phyloP scores from a whole-genome alignment of 2,329 filamentous ascomycete genomes.

The Penicillium rolfsii region DNA sequence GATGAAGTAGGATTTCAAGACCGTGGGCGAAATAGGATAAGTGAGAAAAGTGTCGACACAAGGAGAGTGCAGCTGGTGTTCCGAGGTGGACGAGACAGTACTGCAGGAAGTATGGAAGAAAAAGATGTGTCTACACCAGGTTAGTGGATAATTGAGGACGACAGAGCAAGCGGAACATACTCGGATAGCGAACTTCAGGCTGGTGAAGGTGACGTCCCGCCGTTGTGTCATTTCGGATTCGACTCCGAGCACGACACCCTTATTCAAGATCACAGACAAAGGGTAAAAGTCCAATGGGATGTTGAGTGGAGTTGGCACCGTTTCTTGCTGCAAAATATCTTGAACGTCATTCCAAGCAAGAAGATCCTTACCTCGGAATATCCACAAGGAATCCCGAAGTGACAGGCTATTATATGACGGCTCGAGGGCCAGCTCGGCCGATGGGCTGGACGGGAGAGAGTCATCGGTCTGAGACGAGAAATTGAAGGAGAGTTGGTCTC shows the following conservation, averaged over 20 bases:
- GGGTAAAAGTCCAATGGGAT: slow-evolving; percentile 95
- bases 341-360: slow-evolving; percentile 88
- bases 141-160: slow-evolving; percentile 14
- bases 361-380: slow-evolving; percentile 85
- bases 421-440: slow-evolving; percentile 50
- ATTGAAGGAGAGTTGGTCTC: slow-evolving; percentile 69
- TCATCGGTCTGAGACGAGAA: slow-evolving; percentile 54
- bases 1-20: slow-evolving; percentile 86
- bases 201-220: slow-evolving; percentile 86
- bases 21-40: slow-evolving; percentile 92
- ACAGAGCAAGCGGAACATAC: slow-evolving; percentile 55
- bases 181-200: slow-evolving; percentile 83
- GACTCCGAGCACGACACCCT: slow-evolving; percentile 86
- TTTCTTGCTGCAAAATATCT: slow-evolving; percentile 75
- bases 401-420: slow-evolving; percentile 55
- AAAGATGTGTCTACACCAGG: slow-evolving; percentile 78
- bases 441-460: slow-evolving; percentile 53
- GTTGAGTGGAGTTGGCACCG: slow-evolving; percentile 73
- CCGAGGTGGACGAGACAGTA: slow-evolving; percentile 76
- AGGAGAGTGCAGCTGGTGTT: slow-evolving; percentile 75
- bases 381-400: slow-evolving; percentile 87
- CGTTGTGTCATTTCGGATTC: slow-evolving; percentile 93
- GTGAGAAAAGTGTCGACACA: slow-evolving; percentile 83
- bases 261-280: slow-evolving; percentile 80
- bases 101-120: slow-evolving; percentile 83